A percentile compares a stretch with the other conserved stretches of the same genome.
Evolutionary conservation across 179 eudicot genomes (phyloP).

Genomic region (Actinidia polygama): DNA sequence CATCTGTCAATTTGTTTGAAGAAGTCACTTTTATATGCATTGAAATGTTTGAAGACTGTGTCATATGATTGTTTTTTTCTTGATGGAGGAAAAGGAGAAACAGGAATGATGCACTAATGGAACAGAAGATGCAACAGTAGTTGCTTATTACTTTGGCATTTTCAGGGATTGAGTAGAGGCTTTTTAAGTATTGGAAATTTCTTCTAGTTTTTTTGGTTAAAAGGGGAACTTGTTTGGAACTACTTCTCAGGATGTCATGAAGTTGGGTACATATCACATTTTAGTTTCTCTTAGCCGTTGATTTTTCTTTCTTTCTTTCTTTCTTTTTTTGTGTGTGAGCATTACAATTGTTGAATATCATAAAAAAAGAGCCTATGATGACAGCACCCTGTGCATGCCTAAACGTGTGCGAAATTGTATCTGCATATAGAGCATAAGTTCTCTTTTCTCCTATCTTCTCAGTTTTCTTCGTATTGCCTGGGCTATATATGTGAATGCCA

Average conservation of each 20-base stretch:
- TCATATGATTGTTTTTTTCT: neutral
- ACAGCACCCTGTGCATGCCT: no score
- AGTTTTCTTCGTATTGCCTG: no score
- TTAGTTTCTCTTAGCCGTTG: neutral
- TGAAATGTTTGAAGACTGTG: neutral
- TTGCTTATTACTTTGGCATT: no score
- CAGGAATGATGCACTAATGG: conserved; percentile 6
- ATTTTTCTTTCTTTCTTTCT: no score
- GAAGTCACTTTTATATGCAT: neutral
- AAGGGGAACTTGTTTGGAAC: conserved; percentile 1
- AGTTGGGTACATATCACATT: neutral
- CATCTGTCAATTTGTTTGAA: neutral
- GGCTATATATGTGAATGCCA: no score
- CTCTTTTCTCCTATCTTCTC: no score
- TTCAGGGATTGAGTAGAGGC: neutral
- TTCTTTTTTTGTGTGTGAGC: no score
- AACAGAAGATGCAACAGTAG: neutral
- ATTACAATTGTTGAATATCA: no score
- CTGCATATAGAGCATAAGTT: no score
- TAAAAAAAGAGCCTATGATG: no score
- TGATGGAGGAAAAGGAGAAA: neutral
- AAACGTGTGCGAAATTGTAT: no score
- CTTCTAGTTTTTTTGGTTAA: neutral
- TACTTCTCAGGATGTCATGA: neutral
- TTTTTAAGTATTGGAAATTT: neutral